A percentile compares a stretch with the other conserved stretches of the same genome.
These are phyloP conservation scores for Telopea speciosissima DNA, from an alignment of 177 flowering plant species.

Conservation along the genomic window DNA sequence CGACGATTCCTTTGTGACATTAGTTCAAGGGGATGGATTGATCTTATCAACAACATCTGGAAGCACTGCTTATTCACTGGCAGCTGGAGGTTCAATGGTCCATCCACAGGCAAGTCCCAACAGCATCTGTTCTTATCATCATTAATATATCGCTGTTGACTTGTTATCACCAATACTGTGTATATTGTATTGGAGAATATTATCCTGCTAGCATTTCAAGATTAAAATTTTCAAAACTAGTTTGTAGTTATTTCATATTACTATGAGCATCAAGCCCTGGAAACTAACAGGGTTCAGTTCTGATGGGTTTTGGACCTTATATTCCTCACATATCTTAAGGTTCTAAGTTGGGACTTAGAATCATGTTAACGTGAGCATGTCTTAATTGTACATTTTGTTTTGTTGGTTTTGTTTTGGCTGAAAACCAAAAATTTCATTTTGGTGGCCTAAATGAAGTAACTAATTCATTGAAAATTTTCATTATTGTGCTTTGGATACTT, in stretches of 20 bases:
- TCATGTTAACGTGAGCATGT: no score
- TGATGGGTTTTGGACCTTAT: no score
- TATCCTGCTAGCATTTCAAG: neutral
- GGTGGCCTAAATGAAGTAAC: neutral
- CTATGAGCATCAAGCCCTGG: neutral
- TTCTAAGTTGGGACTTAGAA: no score
- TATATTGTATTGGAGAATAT: neutral
- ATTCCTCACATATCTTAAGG: no score
- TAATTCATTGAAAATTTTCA: no score
- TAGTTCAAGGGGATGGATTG: constrained; percentile 98
- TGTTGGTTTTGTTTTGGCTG: no score
- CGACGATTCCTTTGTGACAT: constrained; percentile 78
- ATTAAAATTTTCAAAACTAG: neutral
- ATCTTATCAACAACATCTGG: constrained; percentile 95
- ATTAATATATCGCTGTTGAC: no score
- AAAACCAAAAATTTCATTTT: no score
- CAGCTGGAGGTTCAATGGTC: constrained; percentile 99
- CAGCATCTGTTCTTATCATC: neutral
- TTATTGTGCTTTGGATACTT: no score
- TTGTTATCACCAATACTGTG: neutral
- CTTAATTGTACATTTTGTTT: no score
- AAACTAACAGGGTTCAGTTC: neutral
- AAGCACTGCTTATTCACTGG: constrained; percentile 97
- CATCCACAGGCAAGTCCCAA: constrained; percentile 77
- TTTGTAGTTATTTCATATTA: neutral